A percentile compares a stretch with the other conserved stretches of the same genome.
Conservation (phyloP, 805 yeast genomes). For the Suhomyces prunicola region DNA sequence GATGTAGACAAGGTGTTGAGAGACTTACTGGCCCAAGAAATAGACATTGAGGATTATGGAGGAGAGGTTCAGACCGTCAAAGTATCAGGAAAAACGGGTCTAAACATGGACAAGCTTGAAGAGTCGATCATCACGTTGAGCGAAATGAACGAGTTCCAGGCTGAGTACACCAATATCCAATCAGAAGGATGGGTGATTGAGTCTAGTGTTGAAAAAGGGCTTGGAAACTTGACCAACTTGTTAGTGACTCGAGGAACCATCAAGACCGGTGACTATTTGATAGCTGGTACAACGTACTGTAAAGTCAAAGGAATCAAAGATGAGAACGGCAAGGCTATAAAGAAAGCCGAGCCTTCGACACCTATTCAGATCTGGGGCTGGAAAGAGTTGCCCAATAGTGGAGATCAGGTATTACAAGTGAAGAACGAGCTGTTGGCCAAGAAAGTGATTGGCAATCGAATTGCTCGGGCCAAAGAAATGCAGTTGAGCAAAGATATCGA, state of each 20-base stretch:
- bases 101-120: conserved; percentile 85
- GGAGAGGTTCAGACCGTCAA: conserved; percentile 90
- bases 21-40: conserved; percentile 72
- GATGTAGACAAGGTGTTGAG: conserved; percentile 72
- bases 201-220: conserved; percentile 73
- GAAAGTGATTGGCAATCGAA: conserved; percentile 65
- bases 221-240: conserved; percentile 84
- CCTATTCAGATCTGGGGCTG: conserved; percentile 93
- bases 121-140: conserved; percentile 84
- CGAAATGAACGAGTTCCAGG: conserved; percentile 75
- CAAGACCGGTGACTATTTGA: conserved; percentile 65
- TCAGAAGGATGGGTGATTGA: conserved; percentile 90
- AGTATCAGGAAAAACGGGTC: conserved; percentile 86
- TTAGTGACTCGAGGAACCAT: conserved; percentile 77
- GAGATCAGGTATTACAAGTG: conserved; percentile 79
- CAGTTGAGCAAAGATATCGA: conserved; percentile 66
- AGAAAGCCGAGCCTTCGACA: conserved; percentile 75
- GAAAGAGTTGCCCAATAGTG: conserved; percentile 90
- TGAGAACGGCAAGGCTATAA: conserved; percentile 63
- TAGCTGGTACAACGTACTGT: conserved; percentile 86
- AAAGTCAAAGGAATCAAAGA: conserved; percentile 76
- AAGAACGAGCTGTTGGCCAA: conserved; percentile 72
- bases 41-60: conserved; percentile 89
- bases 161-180: conserved; percentile 49
- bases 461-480: conserved; percentile 48